These are phyloP conservation scores for Megacollybia marginata DNA, from an alignment of 768 basidiomycete genomes.

Conservation along the genomic window DNA sequence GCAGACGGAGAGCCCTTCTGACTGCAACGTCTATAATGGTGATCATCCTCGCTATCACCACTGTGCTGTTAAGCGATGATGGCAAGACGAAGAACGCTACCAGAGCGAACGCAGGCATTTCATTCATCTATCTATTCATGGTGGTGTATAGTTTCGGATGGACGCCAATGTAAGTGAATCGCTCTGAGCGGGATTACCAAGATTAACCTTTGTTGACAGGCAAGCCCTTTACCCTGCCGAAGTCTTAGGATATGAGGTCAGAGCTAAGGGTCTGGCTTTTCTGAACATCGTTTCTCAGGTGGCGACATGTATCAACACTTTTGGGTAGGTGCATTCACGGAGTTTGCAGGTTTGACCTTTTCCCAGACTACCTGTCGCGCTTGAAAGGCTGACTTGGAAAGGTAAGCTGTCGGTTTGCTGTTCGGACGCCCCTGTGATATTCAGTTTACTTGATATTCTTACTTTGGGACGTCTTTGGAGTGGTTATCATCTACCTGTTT, in stretches of 20 bases:
- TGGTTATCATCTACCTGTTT: conserved; percentile 31
- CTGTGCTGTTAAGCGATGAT: conserved; percentile 33
- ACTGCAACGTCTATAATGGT: conserved; percentile 28
- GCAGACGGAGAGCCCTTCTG: conserved; percentile 38
- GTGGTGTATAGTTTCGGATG: conserved; percentile 48
- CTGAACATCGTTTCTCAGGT: conserved; percentile 36
- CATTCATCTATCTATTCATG: conserved; percentile 45
- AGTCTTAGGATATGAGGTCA: conserved; percentile 40
- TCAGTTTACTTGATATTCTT: conserved; percentile 45
- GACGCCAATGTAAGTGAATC: conserved; percentile 39
- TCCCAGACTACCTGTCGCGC: conserved; percentile 36
- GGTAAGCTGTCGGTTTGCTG: conserved; percentile 19
- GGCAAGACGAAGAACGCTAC: conserved; percentile 17
- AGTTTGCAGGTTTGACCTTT: neutral
- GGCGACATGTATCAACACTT: conserved; percentile 41
- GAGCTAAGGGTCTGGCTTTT: conserved; percentile 47
- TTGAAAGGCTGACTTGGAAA: conserved; percentile 39
- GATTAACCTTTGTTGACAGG: conserved; percentile 15
- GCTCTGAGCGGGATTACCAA: too few relatives aligned
- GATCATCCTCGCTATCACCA: conserved; percentile 36
- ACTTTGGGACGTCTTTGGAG: conserved; percentile 41
- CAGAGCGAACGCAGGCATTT: conserved; percentile 43
- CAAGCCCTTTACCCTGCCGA: conserved; percentile 51
- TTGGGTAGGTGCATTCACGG: conserved; percentile 26
- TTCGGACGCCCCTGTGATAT: neutral